Evolutionary conservation across 1,139 yeast genomes (phyloP).

Genomic region (Kodamaea arcana): DNA sequence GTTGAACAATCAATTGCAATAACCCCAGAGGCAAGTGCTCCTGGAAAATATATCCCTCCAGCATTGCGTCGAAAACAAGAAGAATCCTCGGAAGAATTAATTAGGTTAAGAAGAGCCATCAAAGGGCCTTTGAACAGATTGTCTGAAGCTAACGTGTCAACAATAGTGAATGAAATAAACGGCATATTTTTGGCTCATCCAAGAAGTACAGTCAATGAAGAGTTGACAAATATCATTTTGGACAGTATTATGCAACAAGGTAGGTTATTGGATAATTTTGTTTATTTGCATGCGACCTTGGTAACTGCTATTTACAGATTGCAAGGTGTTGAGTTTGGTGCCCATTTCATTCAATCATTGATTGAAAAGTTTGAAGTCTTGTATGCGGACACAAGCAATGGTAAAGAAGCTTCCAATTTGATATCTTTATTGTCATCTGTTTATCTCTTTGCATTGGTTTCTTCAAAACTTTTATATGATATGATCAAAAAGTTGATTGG

Average conservation of each 20-base stretch:
- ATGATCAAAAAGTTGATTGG: conserved; percentile 54
- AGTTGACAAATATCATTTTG: conserved; percentile 57
- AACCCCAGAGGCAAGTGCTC: conserved; percentile 12
- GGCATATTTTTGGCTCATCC: conserved; percentile 62
- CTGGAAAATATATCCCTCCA: conserved; percentile 73
- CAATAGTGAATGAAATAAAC: conserved; percentile 68
- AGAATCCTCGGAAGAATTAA: conserved; percentile 45
- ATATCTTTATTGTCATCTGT: conserved; percentile 72
- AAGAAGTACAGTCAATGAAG: conserved; percentile 71
- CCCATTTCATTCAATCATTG: conserved; percentile 71
- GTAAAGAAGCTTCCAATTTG: conserved; percentile 65
- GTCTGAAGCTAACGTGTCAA: conserved; percentile 75
- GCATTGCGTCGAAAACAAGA: conserved; percentile 61
- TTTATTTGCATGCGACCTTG: conserved; percentile 75
- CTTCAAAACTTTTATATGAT: conserved; percentile 75
- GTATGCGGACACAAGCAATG: conserved; percentile 22
- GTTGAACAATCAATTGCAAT: conserved; percentile 4
- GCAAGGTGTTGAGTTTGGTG: conserved; percentile 90
- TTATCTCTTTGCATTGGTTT: conserved; percentile 72
- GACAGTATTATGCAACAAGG: conserved; percentile 66
- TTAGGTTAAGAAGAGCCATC: conserved; percentile 53
- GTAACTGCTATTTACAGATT: conserved; percentile 70
- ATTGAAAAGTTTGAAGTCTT: conserved; percentile 59
- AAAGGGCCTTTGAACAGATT: conserved; percentile 83
- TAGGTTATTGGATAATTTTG: conserved; percentile 69